Evolutionary conservation across 116 monocot species (phyloP).

Genomic region (Phalaenopsis hybrid): DNA sequence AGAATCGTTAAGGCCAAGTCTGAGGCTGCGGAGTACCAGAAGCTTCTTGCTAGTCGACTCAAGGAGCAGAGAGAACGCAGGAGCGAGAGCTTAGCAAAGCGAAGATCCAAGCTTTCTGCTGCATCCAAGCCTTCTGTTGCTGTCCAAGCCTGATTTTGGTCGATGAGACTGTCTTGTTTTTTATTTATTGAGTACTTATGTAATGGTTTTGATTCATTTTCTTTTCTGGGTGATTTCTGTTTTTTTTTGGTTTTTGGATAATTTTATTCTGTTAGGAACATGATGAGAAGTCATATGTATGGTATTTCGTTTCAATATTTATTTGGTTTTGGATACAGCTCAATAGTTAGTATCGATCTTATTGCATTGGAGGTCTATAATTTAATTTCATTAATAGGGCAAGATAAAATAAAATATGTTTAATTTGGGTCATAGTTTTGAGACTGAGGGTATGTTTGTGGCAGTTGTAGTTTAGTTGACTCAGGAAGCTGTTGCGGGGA

Average conservation of each 20-base stretch:
- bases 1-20: slow-evolving; percentile 69
- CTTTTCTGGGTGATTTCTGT: not conserved
- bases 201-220: not conserved
- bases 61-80: slow-evolving; percentile 78
- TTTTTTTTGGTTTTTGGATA: not conserved
- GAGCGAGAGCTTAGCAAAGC: slow-evolving; percentile 78
- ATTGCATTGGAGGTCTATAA: no score
- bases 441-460: no score
- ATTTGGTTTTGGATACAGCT: no score
- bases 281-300: not conserved
- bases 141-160: slow-evolving; percentile 6
- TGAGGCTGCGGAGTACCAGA: slow-evolving; percentile 80
- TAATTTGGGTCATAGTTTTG: no score
- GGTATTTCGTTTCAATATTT: no score
- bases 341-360: no score
- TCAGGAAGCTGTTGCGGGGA: no score
- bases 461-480: no score
- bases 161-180: not conserved
- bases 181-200: not conserved
- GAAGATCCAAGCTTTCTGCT: slow-evolving; percentile 55
- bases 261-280: not conserved
- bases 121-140: slow-evolving; percentile 41
- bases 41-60: slow-evolving; percentile 69
- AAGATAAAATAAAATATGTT: no score
- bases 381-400: no score